Evolutionary conservation across 306 rosid genomes (phyloP), one percentile per base, ranked within the genome.

Genomic region (Hippophae gyantsensis): DNA sequence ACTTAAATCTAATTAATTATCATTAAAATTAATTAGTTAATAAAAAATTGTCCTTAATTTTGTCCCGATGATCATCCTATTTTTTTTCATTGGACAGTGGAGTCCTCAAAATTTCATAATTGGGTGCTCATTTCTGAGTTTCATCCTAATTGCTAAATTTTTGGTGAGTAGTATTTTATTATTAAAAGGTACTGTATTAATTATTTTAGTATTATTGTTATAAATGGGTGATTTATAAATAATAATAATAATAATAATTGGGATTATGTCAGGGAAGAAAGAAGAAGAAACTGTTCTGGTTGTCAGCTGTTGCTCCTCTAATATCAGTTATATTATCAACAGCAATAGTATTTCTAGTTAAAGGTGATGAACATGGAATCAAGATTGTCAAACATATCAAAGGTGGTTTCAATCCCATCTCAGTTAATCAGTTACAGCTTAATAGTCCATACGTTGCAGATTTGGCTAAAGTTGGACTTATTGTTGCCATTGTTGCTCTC

Each of bases 391-490:
- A 82, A 75, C 94, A 79, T 64, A 72, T 90, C 23, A 82, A 79
- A 72, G 84, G 81, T 6, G 97, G 97, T 54, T 23, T 90, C 6
- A 86, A 90, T 52, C 97, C 97, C 40, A 82, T 77, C 70, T 90
- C 94, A 47, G 67, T 83, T 61, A 68, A 84, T 70, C 68, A 60
- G 55, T 58, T 90, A 64, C 79, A 82, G 55, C 63, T 84, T 56
- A 61, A 61, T 9, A 45, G 66, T 41, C 94, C 85, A 13, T 48
- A 62, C 51, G 61, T 77, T 48, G 67, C 77, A 42, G 84, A 79
- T 48, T 77, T 82, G 1, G 80, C 76, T 18, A 90, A 82, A 74
- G 69, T 81, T 58, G 88, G 82, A 72, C 73, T 86, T 2, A 68
- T 86, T 7, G 74, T 82, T 47, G 90, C 94, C n/a, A 54, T 82